These are phyloP conservation scores for Mucor piriformis DNA, from an alignment of 371 early-diverging fungal species.

Conservation along the genomic window DNA sequence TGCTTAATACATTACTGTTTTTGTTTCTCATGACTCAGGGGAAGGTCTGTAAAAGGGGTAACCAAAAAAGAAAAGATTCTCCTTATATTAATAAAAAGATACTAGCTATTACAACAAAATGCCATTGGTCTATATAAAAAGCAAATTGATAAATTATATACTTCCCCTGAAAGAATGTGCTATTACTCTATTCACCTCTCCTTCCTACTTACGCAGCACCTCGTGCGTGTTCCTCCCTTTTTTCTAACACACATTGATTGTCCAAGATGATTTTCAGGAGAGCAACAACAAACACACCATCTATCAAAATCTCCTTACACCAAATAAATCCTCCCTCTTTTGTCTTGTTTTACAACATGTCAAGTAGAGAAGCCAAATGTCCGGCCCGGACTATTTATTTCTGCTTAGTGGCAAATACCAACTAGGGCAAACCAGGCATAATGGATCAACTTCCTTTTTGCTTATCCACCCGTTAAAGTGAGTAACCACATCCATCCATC, in stretches of 20 bases:
- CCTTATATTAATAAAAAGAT: slow-evolving; percentile 1
- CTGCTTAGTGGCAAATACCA: not conserved
- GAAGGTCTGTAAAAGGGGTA: not conserved
- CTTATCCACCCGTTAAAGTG: slow-evolving; percentile 12
- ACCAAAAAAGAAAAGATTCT: not conserved
- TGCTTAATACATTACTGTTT: no score
- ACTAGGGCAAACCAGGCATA: not conserved
- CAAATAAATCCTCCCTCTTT: not conserved
- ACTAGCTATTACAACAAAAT: not conserved
- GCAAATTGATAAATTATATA: not conserved
- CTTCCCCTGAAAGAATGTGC: not conserved
- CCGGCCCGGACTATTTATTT: not conserved
- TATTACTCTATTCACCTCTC: not conserved
- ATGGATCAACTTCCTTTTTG: slow-evolving; percentile 6
- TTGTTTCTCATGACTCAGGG: no score
- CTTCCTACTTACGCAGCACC: not conserved
- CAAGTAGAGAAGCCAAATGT: not conserved
- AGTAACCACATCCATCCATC: slow-evolving; percentile 9
- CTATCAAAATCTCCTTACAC: not conserved
- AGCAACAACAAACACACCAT: slow-evolving; percentile 1
- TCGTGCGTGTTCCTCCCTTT: not conserved
- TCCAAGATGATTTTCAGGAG: slow-evolving; percentile 1
- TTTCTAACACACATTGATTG: not conserved
- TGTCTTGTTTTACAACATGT: not conserved
- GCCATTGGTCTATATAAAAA: not conserved